phyloP scores from a whole-genome alignment of 192 early-diverging fungal species.

The Jimgerdemannia lactiflua region DNA sequence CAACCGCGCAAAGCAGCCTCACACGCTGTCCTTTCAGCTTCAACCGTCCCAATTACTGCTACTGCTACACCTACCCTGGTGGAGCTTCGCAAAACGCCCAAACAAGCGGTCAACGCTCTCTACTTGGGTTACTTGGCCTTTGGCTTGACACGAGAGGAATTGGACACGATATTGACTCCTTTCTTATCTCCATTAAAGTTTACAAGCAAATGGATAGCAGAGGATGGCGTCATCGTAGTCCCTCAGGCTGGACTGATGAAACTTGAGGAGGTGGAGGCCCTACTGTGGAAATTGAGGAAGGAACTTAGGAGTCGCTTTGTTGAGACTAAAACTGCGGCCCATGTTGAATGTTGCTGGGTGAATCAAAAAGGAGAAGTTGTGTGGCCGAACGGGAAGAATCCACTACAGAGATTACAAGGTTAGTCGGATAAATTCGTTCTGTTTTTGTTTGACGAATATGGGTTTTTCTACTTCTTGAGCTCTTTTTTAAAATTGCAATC shows the following conservation, averaged over 20 bases:
- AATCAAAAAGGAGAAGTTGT: slow-evolving; percentile 46
- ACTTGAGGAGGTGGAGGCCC: slow-evolving; percentile 47
- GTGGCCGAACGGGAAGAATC: slow-evolving; percentile 29
- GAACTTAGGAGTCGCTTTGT: slow-evolving; percentile 32
- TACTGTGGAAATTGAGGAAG: slow-evolving; percentile 38
- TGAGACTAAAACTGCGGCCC: slow-evolving; percentile 25
- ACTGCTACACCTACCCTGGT: slow-evolving; percentile 16
- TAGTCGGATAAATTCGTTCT: not conserved
- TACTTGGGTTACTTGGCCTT: slow-evolving; percentile 48
- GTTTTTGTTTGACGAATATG: not conserved
- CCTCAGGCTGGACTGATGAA: slow-evolving; percentile 37
- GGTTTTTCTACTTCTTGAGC: not conserved
- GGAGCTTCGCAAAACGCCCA: slow-evolving; percentile 33
- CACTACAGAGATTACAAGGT: not conserved
- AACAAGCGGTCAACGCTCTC: slow-evolving; percentile 58
- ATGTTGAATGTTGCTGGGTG: slow-evolving; percentile 54
- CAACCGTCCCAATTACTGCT: slow-evolving; percentile 1
- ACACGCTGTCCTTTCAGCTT: not conserved
- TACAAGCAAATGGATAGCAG: slow-evolving; percentile 47
- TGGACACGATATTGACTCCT: slow-evolving; percentile 34
- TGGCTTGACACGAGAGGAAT: slow-evolving; percentile 44
- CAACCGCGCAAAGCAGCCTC: slow-evolving; percentile 15
- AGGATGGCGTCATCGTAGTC: slow-evolving; percentile 47
- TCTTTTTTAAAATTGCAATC: not conserved
- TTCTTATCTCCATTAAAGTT: slow-evolving; percentile 13